phyloP scores from a whole-genome alignment of 2,329 filamentous ascomycete species.

The Alternaria sp. region DNA sequence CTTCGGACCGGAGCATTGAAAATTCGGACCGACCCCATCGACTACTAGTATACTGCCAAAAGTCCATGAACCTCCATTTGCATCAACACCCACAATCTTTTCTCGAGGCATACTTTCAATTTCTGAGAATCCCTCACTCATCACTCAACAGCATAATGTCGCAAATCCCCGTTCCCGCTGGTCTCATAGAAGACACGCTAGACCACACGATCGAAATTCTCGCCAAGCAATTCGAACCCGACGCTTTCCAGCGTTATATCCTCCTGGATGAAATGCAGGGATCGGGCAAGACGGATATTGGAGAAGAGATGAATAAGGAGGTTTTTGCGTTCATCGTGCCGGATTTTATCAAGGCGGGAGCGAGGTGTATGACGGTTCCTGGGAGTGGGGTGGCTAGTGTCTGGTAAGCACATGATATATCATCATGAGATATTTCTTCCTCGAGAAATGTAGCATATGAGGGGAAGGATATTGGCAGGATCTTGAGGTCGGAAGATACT shows the following conservation, averaged over 20 bases:
- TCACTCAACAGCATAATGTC: background rate
- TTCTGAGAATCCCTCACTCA: rapidly evolving
- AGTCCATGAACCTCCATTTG: background rate
- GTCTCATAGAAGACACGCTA: constrained; percentile 4
- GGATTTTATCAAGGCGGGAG: background rate
- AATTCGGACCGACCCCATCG: background rate
- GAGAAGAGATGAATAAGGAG: background rate
- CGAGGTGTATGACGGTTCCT: constrained; percentile 5
- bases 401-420: background rate
- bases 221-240: constrained; percentile 5
- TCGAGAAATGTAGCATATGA: background rate
- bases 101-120: background rate
- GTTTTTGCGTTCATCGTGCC: constrained; percentile 1
- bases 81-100: background rate
- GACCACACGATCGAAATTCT: constrained; percentile 12
- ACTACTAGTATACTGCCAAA: background rate
- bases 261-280: background rate
- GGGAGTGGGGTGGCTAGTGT: constrained; percentile 8
- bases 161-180: constrained; percentile 5
- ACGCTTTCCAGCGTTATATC: constrained; percentile 8
- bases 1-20: background rate
- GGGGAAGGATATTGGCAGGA: too few relatives aligned
- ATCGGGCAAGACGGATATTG: background rate
- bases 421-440: background rate
- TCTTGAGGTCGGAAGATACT: background rate